phyloP scores from a whole-genome alignment of 257 asterid species.

The Nicotiana tabacum region DNA sequence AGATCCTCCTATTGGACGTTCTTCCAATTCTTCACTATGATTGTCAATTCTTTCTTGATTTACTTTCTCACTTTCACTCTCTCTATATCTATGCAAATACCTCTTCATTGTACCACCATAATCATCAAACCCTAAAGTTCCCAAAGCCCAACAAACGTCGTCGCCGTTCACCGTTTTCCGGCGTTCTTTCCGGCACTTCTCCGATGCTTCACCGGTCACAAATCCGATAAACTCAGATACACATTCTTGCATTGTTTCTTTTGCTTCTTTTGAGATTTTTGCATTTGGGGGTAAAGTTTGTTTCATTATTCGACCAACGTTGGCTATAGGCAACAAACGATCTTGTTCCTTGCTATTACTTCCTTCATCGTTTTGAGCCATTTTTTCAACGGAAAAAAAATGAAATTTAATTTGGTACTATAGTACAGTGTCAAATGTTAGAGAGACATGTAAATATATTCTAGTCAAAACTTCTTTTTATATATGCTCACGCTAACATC shows the following conservation, averaged over 20 bases:
- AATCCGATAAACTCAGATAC: constrained; percentile 72
- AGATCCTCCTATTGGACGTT: neutral
- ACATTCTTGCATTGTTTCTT: constrained; percentile 75
- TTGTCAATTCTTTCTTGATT: constrained; percentile 20
- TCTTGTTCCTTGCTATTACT: constrained; percentile 36
- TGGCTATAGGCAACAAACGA: constrained; percentile 56
- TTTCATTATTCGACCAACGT: constrained; percentile 79
- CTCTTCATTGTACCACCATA: constrained; percentile 40
- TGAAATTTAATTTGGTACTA: neutral
- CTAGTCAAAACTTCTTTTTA: constrained; percentile 6
- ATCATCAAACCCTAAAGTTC: constrained; percentile 56
- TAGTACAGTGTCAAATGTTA: neutral
- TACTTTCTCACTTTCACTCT: constrained; percentile 45
- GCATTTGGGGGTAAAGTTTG: constrained; percentile 56
- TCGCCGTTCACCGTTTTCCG: constrained; percentile 71
- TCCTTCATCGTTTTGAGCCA: constrained; percentile 30
- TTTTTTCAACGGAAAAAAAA: constrained; percentile 15
- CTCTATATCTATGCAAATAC: constrained; percentile 58
- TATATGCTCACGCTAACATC: neutral
- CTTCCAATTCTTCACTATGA: constrained; percentile 16
- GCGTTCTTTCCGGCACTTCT: constrained; percentile 61
- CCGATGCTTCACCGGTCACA: constrained; percentile 68
- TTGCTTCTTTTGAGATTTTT: constrained; percentile 70
- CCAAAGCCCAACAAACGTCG: constrained; percentile 59
- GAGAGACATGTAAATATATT: constrained; percentile 3